Percentiles rank a stretch among this genome's conserved stretches.
Evolutionary conservation across 1,139 yeast species (phyloP).

Genomic region (Yamadazyma atmosphaerica): DNA sequence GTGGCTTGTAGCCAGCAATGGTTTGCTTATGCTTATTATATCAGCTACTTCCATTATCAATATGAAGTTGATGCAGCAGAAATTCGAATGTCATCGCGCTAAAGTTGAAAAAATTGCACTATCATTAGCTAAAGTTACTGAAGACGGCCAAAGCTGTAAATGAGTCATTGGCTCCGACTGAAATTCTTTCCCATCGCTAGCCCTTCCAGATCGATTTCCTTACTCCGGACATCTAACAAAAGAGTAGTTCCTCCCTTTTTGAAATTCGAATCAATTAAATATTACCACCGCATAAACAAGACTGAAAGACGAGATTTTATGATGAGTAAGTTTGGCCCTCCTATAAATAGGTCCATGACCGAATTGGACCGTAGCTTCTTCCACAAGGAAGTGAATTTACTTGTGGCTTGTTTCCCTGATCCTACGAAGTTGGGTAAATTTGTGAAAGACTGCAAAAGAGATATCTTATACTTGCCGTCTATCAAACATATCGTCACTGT

Average conservation of each 20-base stretch:
- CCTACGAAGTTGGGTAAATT: conserved; percentile 60
- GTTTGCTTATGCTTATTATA: conserved; percentile 41
- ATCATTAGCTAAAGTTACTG: neutral
- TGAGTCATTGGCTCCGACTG: neutral
- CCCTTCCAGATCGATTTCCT: too few relatives aligned
- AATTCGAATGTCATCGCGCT: conserved; percentile 10
- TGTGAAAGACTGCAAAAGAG: conserved; percentile 52
- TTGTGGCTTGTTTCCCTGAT: conserved; percentile 69
- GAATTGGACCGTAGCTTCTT: conserved; percentile 67
- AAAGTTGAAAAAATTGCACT: neutral
- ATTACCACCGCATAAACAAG: conserved; percentile 22
- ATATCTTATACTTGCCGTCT: conserved; percentile 62
- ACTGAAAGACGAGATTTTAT: conserved; percentile 28
- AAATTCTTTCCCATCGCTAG: too few relatives aligned
- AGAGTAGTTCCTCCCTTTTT: too few relatives aligned
- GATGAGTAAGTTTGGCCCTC: conserved; percentile 54
- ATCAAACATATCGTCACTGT: conserved; percentile 64
- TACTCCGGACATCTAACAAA: too few relatives aligned
- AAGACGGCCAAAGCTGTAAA: neutral
- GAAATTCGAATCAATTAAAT: too few relatives aligned
- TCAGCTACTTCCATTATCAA: conserved; percentile 26
- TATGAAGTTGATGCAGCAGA: too few relatives aligned
- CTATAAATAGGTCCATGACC: conserved; percentile 65
- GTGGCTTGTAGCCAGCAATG: conserved; percentile 18
- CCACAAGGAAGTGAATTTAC: conserved; percentile 52